A percentile compares a stretch with the other conserved stretches of the same genome.
Conservation (phyloP, 1,284 basidiomycete genomes). For the Leccinum pachyderme region DNA sequence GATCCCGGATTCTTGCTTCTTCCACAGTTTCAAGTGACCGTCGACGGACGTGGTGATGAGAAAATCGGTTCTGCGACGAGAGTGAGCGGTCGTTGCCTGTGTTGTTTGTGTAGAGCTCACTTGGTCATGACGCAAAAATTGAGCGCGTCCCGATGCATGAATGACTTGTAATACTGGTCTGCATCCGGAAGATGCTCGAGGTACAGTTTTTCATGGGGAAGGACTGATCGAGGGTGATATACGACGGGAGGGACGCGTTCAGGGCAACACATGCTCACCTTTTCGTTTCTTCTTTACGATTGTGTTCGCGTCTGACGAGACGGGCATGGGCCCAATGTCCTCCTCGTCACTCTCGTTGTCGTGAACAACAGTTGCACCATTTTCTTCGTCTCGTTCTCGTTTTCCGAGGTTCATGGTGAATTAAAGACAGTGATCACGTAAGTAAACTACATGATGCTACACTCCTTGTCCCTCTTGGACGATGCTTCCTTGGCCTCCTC, state of each 20-base stretch:
- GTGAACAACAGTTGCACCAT: slow-evolving; percentile 2
- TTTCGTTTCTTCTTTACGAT: slow-evolving; percentile 67
- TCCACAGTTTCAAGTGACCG: slow-evolving; percentile 97
- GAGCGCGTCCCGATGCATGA: slow-evolving; percentile 96
- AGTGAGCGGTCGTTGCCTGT: background rate
- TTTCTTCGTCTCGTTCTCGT: slow-evolving; percentile 48
- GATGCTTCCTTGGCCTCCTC: slow-evolving; percentile 36
- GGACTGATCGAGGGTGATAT: slow-evolving; percentile 38
- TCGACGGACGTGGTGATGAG: slow-evolving; percentile 93
- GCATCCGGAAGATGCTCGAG: slow-evolving; percentile 89
- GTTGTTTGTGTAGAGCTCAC: slow-evolving; percentile 42
- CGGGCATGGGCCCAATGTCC: slow-evolving; percentile 76
- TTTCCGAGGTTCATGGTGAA: slow-evolving; percentile 55
- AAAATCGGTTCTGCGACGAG: slow-evolving; percentile 75
- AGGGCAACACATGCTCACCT: slow-evolving; percentile 46
- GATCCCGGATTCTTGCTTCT: slow-evolving; percentile 91
- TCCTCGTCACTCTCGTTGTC: slow-evolving; percentile 59
- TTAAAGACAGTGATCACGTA: slow-evolving; percentile 8
- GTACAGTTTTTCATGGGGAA: slow-evolving; percentile 81
- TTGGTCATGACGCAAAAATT: slow-evolving; percentile 86
- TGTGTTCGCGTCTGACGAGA: slow-evolving; percentile 47
- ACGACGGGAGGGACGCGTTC: slow-evolving; percentile 38
- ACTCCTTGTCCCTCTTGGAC: slow-evolving; percentile 46
- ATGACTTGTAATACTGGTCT: slow-evolving; percentile 94
- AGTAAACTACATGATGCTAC: slow-evolving; percentile 52